A percentile compares a stretch with the other conserved stretches of the same genome.
Conservation (phyloP, 768 basidiomycete species). For the Suillus variegatus region DNA sequence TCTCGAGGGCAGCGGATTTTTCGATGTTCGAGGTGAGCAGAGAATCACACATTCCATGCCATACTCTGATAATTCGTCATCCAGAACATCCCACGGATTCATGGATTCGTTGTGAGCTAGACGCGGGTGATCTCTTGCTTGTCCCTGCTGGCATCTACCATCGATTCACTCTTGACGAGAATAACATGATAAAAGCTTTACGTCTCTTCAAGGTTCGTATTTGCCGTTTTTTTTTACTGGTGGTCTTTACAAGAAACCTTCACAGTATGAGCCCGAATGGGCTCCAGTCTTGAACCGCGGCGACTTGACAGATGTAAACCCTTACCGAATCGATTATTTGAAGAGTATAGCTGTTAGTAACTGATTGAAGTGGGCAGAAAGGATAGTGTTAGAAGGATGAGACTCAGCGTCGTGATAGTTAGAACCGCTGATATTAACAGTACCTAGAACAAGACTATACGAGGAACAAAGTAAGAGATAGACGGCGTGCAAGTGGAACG, state of each 20-base stretch:
- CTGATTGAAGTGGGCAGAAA: background rate
- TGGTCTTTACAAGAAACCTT: background rate
- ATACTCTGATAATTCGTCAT: background rate
- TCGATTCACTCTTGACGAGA: conserved; percentile 86
- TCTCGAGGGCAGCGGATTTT: conserved; percentile 83
- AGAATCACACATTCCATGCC: background rate
- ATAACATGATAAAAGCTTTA: conserved; percentile 72
- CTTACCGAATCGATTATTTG: conserved; percentile 63
- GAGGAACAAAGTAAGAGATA: too few relatives aligned
- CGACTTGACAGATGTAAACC: conserved; percentile 61
- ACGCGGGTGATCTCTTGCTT: conserved; percentile 81
- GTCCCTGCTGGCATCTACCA: conserved; percentile 93
- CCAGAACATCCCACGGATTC: conserved; percentile 63
- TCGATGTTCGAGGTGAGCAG: conserved; percentile 80
- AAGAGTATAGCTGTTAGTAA: conserved; percentile 42
- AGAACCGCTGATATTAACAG: too few relatives aligned
- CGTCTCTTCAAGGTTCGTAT: conserved; percentile 77
- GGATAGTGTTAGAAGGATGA: background rate
- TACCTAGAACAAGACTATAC: too few relatives aligned
- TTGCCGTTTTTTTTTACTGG: background rate
- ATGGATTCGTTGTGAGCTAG: conserved; percentile 83
- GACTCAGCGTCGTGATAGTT: too few relatives aligned
- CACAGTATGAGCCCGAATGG: conserved; percentile 92
- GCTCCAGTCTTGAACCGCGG: conserved; percentile 65
- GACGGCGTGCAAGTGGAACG: too few relatives aligned